These are phyloP conservation scores for Populus ilicifolia DNA, from an alignment of 345 rosid species.

Conservation along the genomic window DNA sequence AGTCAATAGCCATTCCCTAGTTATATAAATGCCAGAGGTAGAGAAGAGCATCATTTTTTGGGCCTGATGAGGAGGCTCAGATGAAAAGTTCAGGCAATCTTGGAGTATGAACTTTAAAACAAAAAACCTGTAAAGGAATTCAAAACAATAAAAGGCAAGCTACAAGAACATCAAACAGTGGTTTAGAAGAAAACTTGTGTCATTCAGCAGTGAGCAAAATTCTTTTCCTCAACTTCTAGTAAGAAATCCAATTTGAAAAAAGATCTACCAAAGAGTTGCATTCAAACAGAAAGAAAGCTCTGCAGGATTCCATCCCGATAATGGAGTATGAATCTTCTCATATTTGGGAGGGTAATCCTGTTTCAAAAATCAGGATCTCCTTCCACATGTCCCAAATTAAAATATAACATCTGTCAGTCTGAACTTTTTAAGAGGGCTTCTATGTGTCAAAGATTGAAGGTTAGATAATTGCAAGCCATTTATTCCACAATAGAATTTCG, in stretches of 20 bases:
- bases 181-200: too few relatives aligned
- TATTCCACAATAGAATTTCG: background rate
- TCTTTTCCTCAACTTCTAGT: too few relatives aligned
- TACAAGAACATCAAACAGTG: too few relatives aligned
- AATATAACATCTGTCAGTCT: background rate
- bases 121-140: too few relatives aligned
- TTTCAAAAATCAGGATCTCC: background rate
- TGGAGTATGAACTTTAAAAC: background rate
- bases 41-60: background rate
- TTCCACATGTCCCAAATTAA: background rate
- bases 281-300: too few relatives aligned
- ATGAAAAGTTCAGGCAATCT: background rate
- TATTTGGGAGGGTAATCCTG: background rate
- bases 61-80: background rate
- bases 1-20: background rate
- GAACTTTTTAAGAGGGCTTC: background rate
- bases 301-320: background rate
- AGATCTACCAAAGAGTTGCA: background rate
- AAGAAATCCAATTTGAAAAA: background rate
- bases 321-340: background rate
- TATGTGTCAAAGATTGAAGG: background rate
- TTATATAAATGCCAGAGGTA: background rate
- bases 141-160: too few relatives aligned
- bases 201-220: too few relatives aligned
- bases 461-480: background rate